Evolutionary conservation across 2,329 filamentous ascomycete genomes (phyloP).

Genomic region (Ceratocystis eucalypticola): DNA sequence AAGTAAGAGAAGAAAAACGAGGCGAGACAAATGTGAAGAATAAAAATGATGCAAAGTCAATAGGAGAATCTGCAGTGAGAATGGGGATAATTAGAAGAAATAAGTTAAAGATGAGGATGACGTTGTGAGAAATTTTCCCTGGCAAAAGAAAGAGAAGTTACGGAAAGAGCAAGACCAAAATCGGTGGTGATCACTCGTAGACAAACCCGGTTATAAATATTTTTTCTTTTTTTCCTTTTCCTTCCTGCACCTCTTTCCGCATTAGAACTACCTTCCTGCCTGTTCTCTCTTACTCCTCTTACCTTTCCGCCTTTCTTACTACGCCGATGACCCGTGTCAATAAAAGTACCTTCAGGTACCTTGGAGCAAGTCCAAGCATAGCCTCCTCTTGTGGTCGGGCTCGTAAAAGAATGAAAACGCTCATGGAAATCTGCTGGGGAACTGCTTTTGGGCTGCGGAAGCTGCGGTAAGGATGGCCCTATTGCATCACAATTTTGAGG

Average conservation of each 20-base stretch:
- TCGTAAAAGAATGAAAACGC: no score
- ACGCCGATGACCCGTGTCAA: not conserved
- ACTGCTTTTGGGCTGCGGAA: not conserved
- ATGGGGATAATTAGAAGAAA: not conserved
- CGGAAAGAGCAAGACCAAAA: not conserved
- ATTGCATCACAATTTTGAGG: not conserved
- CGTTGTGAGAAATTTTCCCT: not conserved
- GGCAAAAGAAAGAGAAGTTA: not conserved
- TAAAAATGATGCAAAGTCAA: not conserved
- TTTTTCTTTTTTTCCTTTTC: not conserved
- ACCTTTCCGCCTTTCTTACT: not conserved
- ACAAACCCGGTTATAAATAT: slow-evolving; percentile 1
- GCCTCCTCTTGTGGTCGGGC: not conserved
- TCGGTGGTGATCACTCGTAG: not conserved
- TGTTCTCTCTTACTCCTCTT: not conserved
- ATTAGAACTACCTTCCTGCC: not conserved
- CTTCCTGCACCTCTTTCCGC: not conserved
- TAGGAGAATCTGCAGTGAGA: not conserved
- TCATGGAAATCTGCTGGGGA: no score
- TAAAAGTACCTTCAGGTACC: not conserved
- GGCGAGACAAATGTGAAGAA: not conserved
- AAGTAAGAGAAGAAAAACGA: not conserved
- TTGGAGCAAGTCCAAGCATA: not conserved
- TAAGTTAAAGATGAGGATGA: not conserved
- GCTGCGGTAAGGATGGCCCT: not conserved